Evolutionary conservation across 345 rosid species (phyloP).

Genomic region (Murraya paniculata): DNA sequence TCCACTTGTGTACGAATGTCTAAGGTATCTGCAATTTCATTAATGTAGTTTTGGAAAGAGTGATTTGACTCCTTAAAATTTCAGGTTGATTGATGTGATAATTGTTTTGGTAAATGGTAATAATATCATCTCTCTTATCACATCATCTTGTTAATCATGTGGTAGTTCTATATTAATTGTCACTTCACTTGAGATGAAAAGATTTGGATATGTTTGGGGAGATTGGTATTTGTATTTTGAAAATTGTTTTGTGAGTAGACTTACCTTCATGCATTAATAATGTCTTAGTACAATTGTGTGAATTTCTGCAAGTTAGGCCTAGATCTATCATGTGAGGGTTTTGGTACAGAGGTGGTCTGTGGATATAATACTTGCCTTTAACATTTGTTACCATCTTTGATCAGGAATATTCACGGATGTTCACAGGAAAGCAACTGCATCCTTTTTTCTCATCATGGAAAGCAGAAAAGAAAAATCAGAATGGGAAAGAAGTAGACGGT

Average conservation of each 20-base stretch:
- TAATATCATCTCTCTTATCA: background rate
- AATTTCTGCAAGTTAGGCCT: background rate
- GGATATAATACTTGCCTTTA: background rate
- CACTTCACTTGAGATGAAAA: background rate
- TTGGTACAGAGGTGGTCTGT: background rate
- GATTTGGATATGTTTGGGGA: background rate
- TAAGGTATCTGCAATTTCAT: background rate
- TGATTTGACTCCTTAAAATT: background rate
- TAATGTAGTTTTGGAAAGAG: background rate
- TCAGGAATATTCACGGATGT: slow-evolving; percentile 72
- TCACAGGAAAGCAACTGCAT: slow-evolving; percentile 73
- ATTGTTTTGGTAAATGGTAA: background rate
- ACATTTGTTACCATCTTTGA: slow-evolving; percentile 29
- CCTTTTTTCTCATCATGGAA: slow-evolving; percentile 76
- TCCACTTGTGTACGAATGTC: background rate
- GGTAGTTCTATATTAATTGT: background rate
- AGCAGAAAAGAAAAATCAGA: slow-evolving; percentile 45
- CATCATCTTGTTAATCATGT: background rate
- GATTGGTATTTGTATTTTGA: background rate
- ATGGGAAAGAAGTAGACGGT: slow-evolving; percentile 31
- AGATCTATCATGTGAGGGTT: background rate
- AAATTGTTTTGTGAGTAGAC: background rate
- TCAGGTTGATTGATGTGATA: background rate
- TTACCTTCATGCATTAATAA: background rate
- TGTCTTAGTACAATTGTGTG: background rate